These are phyloP conservation scores for Excoecaria agallocha DNA, from an alignment of 345 rosid species.

Conservation along the genomic window DNA sequence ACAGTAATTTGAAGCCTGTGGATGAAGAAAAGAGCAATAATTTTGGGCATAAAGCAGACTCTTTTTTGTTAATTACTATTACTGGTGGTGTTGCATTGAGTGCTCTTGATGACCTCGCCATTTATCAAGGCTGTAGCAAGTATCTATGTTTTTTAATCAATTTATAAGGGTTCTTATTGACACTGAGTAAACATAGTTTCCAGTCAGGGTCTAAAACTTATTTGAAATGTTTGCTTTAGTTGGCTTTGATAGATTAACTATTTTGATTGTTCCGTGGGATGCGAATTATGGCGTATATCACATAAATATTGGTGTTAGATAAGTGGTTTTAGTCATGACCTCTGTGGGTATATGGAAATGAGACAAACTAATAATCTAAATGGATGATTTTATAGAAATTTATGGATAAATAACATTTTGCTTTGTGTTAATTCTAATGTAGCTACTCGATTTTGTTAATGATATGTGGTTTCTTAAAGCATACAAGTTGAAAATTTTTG, in stretches of 20 bases:
- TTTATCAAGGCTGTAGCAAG: slow-evolving; percentile 84
- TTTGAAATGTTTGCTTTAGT: neutral
- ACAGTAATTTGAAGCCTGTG: slow-evolving; percentile 46
- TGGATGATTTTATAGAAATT: neutral
- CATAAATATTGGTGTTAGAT: neutral
- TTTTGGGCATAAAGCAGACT: slow-evolving; percentile 63
- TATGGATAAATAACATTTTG: too few species aligned
- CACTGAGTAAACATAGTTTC: neutral
- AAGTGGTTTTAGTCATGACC: neutral
- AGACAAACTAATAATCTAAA: neutral
- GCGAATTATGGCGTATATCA: neutral
- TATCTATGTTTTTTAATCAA: slow-evolving; percentile 15
- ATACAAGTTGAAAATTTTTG: neutral
- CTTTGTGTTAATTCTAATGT: neutral
- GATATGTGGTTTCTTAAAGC: neutral
- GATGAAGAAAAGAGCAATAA: slow-evolving; percentile 51
- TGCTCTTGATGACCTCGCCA: slow-evolving; percentile 81
- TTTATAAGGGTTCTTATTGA: neutral
- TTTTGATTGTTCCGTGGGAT: neutral
- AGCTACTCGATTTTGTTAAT: neutral
- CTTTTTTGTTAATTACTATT: slow-evolving; percentile 73
- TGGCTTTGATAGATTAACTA: slow-evolving; percentile 1
- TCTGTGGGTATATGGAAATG: neutral
- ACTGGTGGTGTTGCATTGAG: slow-evolving; percentile 95
- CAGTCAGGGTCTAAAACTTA: neutral